Percentiles rank a stretch among this genome's conserved stretches.
Conservation (phyloP, 257 asterid genomes). For the Forsythia suspensa region DNA sequence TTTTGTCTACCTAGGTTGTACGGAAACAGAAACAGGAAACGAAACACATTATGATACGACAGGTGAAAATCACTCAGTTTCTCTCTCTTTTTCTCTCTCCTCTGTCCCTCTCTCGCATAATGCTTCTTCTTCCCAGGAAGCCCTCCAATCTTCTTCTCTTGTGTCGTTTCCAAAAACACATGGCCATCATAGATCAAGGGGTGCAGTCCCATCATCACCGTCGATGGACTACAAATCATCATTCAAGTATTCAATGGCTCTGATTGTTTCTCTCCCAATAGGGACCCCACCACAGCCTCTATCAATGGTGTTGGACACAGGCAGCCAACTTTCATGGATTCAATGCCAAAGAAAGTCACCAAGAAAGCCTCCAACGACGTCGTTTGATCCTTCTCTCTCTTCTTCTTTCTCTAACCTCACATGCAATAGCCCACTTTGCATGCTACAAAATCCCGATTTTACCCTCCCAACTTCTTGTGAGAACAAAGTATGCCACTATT, state of each 20-base stretch:
- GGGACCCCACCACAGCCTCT: slow-evolving; percentile 90
- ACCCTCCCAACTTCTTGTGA: slow-evolving; percentile 83
- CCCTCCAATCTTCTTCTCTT: slow-evolving; percentile 27
- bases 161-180: neutral
- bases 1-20: slow-evolving; percentile 14
- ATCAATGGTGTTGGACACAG: slow-evolving; percentile 84
- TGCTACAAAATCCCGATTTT: slow-evolving; percentile 75
- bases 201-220: neutral
- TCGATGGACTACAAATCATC: slow-evolving; percentile 45
- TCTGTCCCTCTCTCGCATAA: slow-evolving; percentile 38
- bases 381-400: slow-evolving; percentile 77
- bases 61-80: slow-evolving; percentile 24
- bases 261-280: slow-evolving; percentile 70
- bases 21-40: neutral
- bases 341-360: slow-evolving; percentile 61
- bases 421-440: slow-evolving; percentile 68
- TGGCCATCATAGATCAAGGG: slow-evolving; percentile 14
- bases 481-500: slow-evolving; percentile 69
- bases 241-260: slow-evolving; percentile 76
- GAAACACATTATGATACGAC: neutral
- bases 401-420: slow-evolving; percentile 73
- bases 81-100: slow-evolving; percentile 53
- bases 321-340: slow-evolving; percentile 93
- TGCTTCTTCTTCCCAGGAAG: slow-evolving; percentile 18
- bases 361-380: slow-evolving; percentile 23